A percentile compares a stretch with the other conserved stretches of the same genome.
phyloP scores from a whole-genome alignment of 148 eudicot species.

The Amaranthus cruentus region DNA sequence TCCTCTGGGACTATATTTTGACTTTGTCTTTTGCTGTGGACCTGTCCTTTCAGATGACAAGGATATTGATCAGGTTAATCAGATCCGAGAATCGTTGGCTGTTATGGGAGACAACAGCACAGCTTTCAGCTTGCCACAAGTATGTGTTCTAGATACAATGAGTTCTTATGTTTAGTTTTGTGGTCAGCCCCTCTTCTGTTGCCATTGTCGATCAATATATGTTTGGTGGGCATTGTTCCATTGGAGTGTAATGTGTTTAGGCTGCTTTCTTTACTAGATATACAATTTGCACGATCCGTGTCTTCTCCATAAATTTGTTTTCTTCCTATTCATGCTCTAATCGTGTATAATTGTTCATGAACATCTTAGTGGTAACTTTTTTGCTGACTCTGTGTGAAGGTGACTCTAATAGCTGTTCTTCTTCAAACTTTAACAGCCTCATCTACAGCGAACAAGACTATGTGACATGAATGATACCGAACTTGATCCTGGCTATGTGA shows the following conservation, averaged over 20 bases:
- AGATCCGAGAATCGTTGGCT: not conserved
- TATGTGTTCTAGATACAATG: too few species aligned
- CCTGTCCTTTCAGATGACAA: slow-evolving; percentile 56
- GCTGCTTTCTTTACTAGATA: not conserved
- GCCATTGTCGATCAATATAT: not conserved
- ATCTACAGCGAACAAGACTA: slow-evolving; percentile 90
- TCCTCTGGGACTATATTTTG: slow-evolving; percentile 17
- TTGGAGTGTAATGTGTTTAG: not conserved
- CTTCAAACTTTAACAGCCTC: slow-evolving; percentile 58
- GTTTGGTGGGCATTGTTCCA: not conserved
- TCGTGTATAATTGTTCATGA: not conserved
- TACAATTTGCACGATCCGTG: not conserved
- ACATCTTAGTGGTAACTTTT: too few species aligned
- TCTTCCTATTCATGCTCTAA: not conserved
- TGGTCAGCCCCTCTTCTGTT: not conserved
- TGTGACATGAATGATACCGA: slow-evolving; percentile 90
- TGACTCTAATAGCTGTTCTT: not conserved
- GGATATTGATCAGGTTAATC: slow-evolving; percentile 76
- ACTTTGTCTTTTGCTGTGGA: slow-evolving; percentile 27
- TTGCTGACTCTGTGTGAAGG: not conserved
- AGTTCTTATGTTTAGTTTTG: not conserved
- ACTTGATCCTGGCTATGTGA: slow-evolving; percentile 76
- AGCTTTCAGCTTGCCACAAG: too few species aligned
- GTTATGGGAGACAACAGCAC: too few species aligned
- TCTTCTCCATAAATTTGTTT: not conserved